Evolutionary conservation across 345 rosid genomes (phyloP), one percentile per base, ranked within the genome.

Genomic region (Dovyalis caffra): DNA sequence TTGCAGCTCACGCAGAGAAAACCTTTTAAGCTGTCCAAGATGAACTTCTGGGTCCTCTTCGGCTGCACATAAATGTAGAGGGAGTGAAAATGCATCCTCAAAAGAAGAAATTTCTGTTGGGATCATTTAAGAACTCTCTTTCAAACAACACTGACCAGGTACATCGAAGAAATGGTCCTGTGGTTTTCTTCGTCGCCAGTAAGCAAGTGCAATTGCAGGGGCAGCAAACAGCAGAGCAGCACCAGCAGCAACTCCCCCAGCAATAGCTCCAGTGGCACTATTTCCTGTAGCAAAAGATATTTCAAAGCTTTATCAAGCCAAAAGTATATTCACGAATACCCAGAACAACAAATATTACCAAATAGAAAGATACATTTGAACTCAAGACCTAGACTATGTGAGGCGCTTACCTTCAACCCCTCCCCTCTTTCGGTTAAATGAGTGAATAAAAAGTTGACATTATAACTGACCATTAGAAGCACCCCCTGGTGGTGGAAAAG

Each of bases 191-290:
- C 88, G 80, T 75, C 90, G 78, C 93, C 92, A 89, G 78, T 70
- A 87, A 51, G 92, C 93, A 79, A 95, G 90, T 57, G 89, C 91
- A 66, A 95, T 85, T 81, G 96, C 98, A 31, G 98, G 98, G 57
- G 86, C 94, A 61, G 98, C 98, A 83, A 95, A 93, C 72, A 95
- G 83, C 83, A 95, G 84, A 64, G 96, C 96, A 80, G 98, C 97
- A 69, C 97, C 98, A 56, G 98, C 98, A 78, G 97, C 98, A 72
- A 95, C 99, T 69, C 99, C 99, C 38, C 98, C 98, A 31, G 97
- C 98, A 79, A 93, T 95, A 74, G 92, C 88, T 79, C 96, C 97
- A 76, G 91, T 95, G 43, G 80, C 84, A 80, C 81, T 86, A 64
- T 76, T 77, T 81, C 88, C 98, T 95, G 74, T 74, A 78, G 58